These are phyloP conservation scores for Penicillium macrosclerotiorum DNA, from an alignment of 495 filamentous ascomycete genomes.

Conservation along the genomic window DNA sequence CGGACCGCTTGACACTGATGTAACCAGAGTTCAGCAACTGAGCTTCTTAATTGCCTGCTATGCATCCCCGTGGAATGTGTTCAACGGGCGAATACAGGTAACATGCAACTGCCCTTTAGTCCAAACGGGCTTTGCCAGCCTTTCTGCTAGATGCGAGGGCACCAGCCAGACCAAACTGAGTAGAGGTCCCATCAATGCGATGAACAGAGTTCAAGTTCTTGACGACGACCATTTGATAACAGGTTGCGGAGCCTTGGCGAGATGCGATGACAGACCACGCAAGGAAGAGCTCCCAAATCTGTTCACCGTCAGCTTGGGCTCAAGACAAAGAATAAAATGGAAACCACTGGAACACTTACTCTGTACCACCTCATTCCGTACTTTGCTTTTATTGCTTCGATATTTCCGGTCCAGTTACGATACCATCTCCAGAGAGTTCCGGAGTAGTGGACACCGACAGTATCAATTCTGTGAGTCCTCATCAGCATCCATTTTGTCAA, in stretches of 20 bases:
- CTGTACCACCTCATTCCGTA: conserved; percentile 53
- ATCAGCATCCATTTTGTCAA: background rate
- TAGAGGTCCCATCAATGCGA: conserved; percentile 22
- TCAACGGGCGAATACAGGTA: no score
- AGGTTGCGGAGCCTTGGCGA: conserved; percentile 29
- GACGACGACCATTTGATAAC: conserved; percentile 30
- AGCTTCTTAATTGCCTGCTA: no score
- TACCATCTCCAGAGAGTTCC: conserved; percentile 57
- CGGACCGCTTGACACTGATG: no score
- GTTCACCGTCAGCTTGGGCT: background rate
- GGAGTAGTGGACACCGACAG: conserved; percentile 56
- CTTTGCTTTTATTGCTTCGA: conserved; percentile 49
- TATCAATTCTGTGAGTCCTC: conserved; percentile 43
- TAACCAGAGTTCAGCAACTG: no score
- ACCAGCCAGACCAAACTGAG: conserved; percentile 24
- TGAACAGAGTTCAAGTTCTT: conserved; percentile 33
- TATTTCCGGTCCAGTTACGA: conserved; percentile 53
- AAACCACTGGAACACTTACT: conserved; percentile 28
- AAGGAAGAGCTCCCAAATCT: conserved; percentile 36
- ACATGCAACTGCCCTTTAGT: no score
- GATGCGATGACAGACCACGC: conserved; percentile 31
- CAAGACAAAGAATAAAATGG: background rate
- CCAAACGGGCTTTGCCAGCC: conserved; percentile 19
- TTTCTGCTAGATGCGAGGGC: conserved; percentile 22
- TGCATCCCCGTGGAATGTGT: no score